Conservation (phyloP, 495 filamentous ascomycete species). For the Lophiotrema nucula region DNA sequence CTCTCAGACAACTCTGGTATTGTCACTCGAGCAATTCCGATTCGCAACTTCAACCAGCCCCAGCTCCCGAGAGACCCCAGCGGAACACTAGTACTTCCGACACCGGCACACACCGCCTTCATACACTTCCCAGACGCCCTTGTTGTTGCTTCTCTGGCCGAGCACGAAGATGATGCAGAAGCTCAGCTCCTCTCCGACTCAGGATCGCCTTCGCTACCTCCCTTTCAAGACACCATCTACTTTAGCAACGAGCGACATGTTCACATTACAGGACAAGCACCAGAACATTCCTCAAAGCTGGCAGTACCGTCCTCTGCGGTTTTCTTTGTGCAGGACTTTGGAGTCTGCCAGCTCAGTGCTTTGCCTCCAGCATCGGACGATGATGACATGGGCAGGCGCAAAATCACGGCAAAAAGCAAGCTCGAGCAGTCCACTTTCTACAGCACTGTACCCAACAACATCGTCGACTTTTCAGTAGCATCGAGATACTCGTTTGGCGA, state of each 20-base stretch:
- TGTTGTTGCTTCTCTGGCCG: slow-evolving; percentile 67
- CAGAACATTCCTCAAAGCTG: slow-evolving; percentile 43
- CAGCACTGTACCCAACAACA: slow-evolving; percentile 73
- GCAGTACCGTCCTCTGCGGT: slow-evolving; percentile 61
- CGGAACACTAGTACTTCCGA: slow-evolving; percentile 73
- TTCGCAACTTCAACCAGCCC: slow-evolving; percentile 59
- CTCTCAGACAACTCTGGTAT: slow-evolving; percentile 22
- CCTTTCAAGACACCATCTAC: slow-evolving; percentile 82
- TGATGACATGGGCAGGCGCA: slow-evolving; percentile 40
- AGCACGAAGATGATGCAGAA: slow-evolving; percentile 60
- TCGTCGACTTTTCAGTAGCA: slow-evolving; percentile 70
- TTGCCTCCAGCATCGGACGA: slow-evolving; percentile 49
- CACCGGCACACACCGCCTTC: slow-evolving; percentile 75
- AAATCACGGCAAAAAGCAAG: slow-evolving; percentile 77
- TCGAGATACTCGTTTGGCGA: slow-evolving; percentile 60
- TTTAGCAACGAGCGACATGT: slow-evolving; percentile 64
- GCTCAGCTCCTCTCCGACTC: slow-evolving; percentile 67
- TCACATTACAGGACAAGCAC: slow-evolving; percentile 48
- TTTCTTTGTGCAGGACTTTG: slow-evolving; percentile 74
- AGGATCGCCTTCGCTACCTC: slow-evolving; percentile 50
- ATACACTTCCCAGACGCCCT: slow-evolving; percentile 74
- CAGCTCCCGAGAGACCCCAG: slow-evolving; percentile 41
- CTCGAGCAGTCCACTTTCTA: slow-evolving; percentile 94
- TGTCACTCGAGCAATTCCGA: slow-evolving; percentile 53
- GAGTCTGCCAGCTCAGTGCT: slow-evolving; percentile 71